These are phyloP conservation scores for Flaveria sonorensis DNA, from an alignment of 129 eudicot genomes.

Conservation along the genomic window DNA sequence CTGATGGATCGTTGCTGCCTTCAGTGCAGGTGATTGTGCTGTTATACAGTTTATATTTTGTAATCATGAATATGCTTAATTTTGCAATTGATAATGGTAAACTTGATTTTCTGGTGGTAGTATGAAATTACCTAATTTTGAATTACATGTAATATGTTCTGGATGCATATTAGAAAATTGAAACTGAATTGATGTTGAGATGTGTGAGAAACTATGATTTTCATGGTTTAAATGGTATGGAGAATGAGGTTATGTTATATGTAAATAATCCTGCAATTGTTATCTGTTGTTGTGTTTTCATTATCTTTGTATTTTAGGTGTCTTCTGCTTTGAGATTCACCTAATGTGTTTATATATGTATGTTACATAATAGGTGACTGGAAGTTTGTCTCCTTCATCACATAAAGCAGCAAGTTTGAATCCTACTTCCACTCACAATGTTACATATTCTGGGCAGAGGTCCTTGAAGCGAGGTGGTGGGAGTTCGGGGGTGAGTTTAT, in stretches of 20 bases:
- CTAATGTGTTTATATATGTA: conserved; percentile 1
- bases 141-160: no score
- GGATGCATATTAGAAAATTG: background rate
- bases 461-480: conserved; percentile 61
- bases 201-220: background rate
- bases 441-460: conserved; percentile 51
- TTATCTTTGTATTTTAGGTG: background rate
- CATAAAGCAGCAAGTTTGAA: conserved; percentile 40
- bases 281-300: no score
- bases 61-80: background rate
- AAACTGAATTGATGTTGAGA: background rate
- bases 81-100: no score
- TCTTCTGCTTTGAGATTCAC: background rate
- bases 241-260: background rate
- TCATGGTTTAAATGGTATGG: background rate
- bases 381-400: conserved; percentile 42
- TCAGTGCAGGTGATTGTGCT: conserved; percentile 38
- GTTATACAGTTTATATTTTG: background rate
- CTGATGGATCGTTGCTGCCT: conserved; percentile 45
- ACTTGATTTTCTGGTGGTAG: no score
- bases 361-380: conserved; percentile 39
- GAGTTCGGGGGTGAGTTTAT: conserved; percentile 33
- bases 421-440: conserved; percentile 49
- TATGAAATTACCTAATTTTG: no score
- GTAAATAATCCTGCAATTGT: no score